Evolutionary conservation across 2,329 filamentous ascomycete genomes (phyloP), one percentile per base, ranked within the genome.

Genomic region (Fusarium lyarnte): DNA sequence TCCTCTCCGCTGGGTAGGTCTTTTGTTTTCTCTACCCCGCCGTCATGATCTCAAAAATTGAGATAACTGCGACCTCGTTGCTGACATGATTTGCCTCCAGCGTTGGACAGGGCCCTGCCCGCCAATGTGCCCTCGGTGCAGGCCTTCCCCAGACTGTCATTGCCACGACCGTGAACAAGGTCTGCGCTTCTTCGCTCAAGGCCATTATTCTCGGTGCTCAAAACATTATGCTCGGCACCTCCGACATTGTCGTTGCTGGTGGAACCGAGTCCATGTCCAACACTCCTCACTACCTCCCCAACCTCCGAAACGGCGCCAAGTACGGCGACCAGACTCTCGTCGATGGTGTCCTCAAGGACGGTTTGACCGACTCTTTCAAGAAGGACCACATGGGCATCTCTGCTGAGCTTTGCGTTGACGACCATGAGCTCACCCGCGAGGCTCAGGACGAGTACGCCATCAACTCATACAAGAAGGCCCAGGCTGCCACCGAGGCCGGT

Each of bases 181-280:
- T 99, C 81, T 99, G 96, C 89, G 96, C 96, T 73, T 98, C 95
- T 14, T 92, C 92, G 47, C 87, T 98, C 81, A 99, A 99, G 88
- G 94, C 96, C 76, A 92, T 99, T 80, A 94, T 97, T 75, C 89
- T 99, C 69, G 96, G 93, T 76, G 94, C 95, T 57, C 96, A 98
- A 85, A 98, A 95, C 78, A 99, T 99, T 86, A 94, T 98, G 83
- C 97, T 95, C 59, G 95, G 96, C 76, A 97, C 94, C 81, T 95
- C 95, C 74, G 92, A 94, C 77, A 92, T 98, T 74, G 91, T 99
- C 74, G 94, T 99, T 67, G 96, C 95, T 74, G 96, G 95, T 80
- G 96, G 96, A 77, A 91, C 95, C 76, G 96, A 99, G 87, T 97
- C 94, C 87, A 99, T 99, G 96, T 97, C 95, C 81, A 98, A 98